Percentiles rank a stretch among this genome's conserved stretches.
These are phyloP conservation scores for Citeromyces nyonsensis DNA, from an alignment of 805 yeast species.

Conservation along the genomic window DNA sequence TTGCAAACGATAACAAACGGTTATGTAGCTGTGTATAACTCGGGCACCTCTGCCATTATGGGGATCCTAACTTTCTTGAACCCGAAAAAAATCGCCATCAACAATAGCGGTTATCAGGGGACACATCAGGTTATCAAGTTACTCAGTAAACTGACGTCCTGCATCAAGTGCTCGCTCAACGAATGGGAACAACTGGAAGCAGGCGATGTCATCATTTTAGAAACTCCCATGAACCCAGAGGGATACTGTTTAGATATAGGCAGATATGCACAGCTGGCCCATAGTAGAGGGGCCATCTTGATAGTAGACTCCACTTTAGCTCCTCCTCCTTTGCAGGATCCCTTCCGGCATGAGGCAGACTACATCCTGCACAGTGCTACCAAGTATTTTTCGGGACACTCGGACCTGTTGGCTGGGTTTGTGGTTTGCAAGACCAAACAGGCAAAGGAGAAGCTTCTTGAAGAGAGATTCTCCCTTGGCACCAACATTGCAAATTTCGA, in stretches of 20 bases:
- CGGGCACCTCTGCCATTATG: conserved; percentile 35
- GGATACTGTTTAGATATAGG: conserved; percentile 26
- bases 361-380: conserved; percentile 39
- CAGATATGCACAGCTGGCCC: conserved; percentile 25
- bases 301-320: conserved; percentile 40
- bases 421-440: conserved; percentile 22
- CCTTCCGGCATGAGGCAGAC: conserved; percentile 36
- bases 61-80: conserved; percentile 30
- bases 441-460: conserved; percentile 16
- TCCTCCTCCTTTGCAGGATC: conserved; percentile 39
- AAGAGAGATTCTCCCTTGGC: conserved; percentile 28
- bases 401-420: conserved; percentile 37
- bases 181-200: conserved; percentile 16
- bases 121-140: conserved; percentile 30
- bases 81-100: conserved; percentile 26
- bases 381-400: conserved; percentile 39
- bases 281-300: conserved; percentile 22
- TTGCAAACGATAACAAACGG: conserved; percentile 27
- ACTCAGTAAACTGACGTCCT: conserved; percentile 23
- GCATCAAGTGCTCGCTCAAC: conserved; percentile 18
- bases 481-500: conserved; percentile 38
- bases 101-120: conserved; percentile 30
- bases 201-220: conserved; percentile 31
- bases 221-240: conserved; percentile 40
- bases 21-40: conserved; percentile 27